Evolutionary conservation across 2,329 filamentous ascomycete species (phyloP), one percentile per base, ranked within the genome.

Genomic region (Fusarium lateritium): DNA sequence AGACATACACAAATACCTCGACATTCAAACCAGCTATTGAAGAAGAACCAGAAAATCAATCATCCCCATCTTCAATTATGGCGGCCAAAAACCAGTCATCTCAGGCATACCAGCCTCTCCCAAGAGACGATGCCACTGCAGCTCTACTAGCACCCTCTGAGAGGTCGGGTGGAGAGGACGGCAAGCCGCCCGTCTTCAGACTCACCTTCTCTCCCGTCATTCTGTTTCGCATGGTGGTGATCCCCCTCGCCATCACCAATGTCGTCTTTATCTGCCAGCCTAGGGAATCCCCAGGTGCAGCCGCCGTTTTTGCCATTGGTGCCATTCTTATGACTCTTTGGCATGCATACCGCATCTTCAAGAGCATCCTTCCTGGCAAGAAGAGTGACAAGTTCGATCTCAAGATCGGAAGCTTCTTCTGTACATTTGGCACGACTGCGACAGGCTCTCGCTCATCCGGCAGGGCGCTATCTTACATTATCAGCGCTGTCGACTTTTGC

Each of bases 381-480:
- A 62, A 43, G 31, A 42, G 22, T n/a, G 44, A 62, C 50, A 67
- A 67, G 33, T 70, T 75, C 45, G 70, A 75, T 31, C 42, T 75
- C 31, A 66, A 53, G n/a, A 44, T 75, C n/a, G 73, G 71, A 7
- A 60, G 49, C 40, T 72, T 73, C 9, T 62, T 69, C 13, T 74
- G 67, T 22, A 65, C 62, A 14, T 62, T 62, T 19, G 73, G 67
- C 8, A 65, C 53, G 34, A 54, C 55, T 11, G 50, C 45, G 2
- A 24, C 34, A 11, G 24, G 22, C 3, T 62, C 38, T 10, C 28
- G 10, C 9, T 2, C 45, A 40, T 36, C 24, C 22, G 15, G 28
- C 26, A 46, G 45, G 28, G 28, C 34, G 21, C 36, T 52, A 33
- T 61, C 55, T 6, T 74, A 61, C 26, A 33, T 71, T 9, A 9